Evolutionary conservation across 2,329 filamentous ascomycete species (phyloP).

Genomic region (Amylocarpus encephaloides): DNA sequence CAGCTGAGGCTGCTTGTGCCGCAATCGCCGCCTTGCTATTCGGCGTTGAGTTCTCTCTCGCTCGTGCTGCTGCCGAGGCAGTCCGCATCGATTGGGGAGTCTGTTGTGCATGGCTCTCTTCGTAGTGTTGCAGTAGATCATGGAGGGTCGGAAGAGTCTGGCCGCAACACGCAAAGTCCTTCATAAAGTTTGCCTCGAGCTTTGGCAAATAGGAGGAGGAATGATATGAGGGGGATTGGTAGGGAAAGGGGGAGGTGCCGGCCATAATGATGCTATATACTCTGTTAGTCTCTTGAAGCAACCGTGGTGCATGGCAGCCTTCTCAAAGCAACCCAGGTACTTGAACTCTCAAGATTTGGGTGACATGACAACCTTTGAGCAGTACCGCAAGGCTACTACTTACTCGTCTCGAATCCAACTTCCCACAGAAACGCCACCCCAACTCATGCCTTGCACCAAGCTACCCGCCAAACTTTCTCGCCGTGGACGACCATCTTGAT

Average conservation of each 20-base stretch:
- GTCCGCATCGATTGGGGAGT: conserved; percentile 43
- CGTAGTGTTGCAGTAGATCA: conserved; percentile 92
- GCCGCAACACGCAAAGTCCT: conserved; percentile 93
- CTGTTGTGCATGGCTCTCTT: conserved; percentile 82
- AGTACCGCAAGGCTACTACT: conserved; percentile 38
- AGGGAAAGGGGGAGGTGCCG: conserved; percentile 85
- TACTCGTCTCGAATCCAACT: conserved; percentile 98
- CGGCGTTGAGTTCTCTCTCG: conserved; percentile 35
- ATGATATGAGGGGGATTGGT: conserved; percentile 91
- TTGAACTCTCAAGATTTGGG: neutral
- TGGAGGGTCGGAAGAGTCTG: conserved; percentile 85
- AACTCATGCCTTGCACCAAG: conserved; percentile 81
- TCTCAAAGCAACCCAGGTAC: neutral
- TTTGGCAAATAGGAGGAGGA: conserved; percentile 95
- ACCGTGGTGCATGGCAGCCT: conserved; percentile 17
- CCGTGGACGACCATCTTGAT: conserved; percentile 49
- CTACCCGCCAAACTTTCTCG: conserved; percentile 59
- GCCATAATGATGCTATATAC: conserved; percentile 78
- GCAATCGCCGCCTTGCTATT: conserved; percentile 42
- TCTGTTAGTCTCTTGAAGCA: conserved; percentile 16
- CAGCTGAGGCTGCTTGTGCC: conserved; percentile 31
- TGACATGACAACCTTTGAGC: neutral
- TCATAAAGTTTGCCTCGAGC: conserved; percentile 95
- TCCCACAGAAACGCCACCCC: conserved; percentile 91
- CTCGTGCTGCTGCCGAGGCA: conserved; percentile 35